Percentiles rank a stretch among this genome's conserved stretches.
phyloP scores from a whole-genome alignment of 2,329 filamentous ascomycete species.

The Colletotrichum truncatum region DNA sequence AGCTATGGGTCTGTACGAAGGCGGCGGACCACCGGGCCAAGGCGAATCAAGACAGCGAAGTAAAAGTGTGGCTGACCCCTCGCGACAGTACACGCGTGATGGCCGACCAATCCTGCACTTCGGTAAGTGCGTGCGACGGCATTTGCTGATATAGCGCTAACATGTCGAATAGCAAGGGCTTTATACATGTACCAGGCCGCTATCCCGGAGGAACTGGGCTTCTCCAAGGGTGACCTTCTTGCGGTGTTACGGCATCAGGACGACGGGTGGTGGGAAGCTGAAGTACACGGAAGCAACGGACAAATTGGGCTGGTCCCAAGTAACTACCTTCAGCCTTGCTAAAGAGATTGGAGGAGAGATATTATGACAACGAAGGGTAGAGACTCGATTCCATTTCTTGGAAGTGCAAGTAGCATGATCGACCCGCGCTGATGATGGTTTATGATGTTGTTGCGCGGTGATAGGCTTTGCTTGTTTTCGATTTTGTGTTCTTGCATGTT shows the following conservation, averaged over 20 bases:
- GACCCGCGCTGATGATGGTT: background rate
- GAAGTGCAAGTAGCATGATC: background rate
- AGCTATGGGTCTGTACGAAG: slow-evolving; percentile 67
- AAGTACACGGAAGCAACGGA: slow-evolving; percentile 77
- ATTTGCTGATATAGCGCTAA: slow-evolving; percentile 32
- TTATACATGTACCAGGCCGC: slow-evolving; percentile 95
- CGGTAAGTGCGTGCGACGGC: slow-evolving; percentile 74
- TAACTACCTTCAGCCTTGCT: slow-evolving; percentile 71
- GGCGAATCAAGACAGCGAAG: slow-evolving; percentile 68
- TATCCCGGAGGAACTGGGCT: slow-evolving; percentile 93
- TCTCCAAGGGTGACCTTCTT: slow-evolving; percentile 90
- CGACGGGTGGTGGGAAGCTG: slow-evolving; percentile 99
- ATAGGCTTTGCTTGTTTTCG: background rate
- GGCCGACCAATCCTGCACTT: slow-evolving; percentile 91
- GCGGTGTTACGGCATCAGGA: slow-evolving; percentile 92
- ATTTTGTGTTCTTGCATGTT: background rate
- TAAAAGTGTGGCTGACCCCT: slow-evolving; percentile 85
- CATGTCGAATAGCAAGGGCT: slow-evolving; percentile 74
- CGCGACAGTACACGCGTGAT: slow-evolving; percentile 85
- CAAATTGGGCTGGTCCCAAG: slow-evolving; percentile 71
- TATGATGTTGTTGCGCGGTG: background rate
- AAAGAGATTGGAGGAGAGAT: slow-evolving; percentile 18
- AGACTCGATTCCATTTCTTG: background rate
- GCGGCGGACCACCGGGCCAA: slow-evolving; percentile 47
- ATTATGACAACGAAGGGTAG: background rate